These are phyloP conservation scores for Sphagnum fallax DNA, from an alignment of 228 moss, liverwort and hornwort genomes.

Conservation along the genomic window DNA sequence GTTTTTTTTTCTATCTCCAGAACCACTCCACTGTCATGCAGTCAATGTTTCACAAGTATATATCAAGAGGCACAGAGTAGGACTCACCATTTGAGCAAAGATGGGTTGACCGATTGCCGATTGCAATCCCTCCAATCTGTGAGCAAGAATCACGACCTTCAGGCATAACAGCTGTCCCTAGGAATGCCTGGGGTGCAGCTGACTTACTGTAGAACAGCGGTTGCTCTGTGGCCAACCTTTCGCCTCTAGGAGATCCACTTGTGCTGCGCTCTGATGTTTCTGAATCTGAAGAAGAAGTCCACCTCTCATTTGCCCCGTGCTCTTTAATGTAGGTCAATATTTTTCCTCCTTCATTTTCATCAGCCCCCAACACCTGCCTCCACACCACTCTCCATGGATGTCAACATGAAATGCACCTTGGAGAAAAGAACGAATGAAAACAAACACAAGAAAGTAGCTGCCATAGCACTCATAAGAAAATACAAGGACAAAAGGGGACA, in stretches of 20 bases:
- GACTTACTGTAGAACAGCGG: background rate
- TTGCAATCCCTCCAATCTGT: background rate
- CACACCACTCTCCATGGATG: background rate
- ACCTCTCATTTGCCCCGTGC: background rate
- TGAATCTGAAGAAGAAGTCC: slow-evolving; percentile 7
- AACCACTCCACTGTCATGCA: no score
- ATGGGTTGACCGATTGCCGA: background rate
- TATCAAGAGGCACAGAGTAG: background rate
- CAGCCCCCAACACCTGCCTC: slow-evolving; percentile 12
- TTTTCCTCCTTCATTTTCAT: slow-evolving; percentile 24
- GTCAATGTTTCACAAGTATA: background rate
- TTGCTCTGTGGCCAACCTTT: no score
- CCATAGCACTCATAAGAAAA: background rate
- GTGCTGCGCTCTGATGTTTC: slow-evolving; percentile 1
- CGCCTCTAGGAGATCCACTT: slow-evolving; percentile 1
- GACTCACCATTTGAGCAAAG: background rate
- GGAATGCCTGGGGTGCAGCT: slow-evolving; percentile 4
- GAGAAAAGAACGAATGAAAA: background rate
- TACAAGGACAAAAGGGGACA: background rate
- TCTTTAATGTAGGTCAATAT: slow-evolving; percentile 14
- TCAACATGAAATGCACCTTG: background rate
- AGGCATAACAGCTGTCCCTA: slow-evolving; percentile 1
- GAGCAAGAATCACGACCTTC: background rate
- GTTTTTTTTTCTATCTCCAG: background rate
- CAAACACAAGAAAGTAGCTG: background rate